phyloP scores from a whole-genome alignment of 140 eudicot species.

The Oenanthe javanica region DNA sequence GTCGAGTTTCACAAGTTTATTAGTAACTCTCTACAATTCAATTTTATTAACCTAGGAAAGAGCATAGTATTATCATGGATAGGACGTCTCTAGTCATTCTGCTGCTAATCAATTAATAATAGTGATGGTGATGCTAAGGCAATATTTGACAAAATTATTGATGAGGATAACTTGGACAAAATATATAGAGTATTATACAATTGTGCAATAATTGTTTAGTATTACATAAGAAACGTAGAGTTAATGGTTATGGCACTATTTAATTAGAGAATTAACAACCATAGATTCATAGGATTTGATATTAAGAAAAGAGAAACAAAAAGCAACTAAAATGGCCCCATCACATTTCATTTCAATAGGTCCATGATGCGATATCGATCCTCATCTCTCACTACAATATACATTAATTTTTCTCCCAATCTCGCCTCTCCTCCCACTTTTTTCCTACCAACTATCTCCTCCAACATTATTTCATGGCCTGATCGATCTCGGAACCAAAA shows the following conservation, averaged over 20 bases:
- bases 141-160: background rate
- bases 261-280: background rate
- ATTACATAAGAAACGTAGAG: background rate
- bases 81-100: conserved; percentile 1
- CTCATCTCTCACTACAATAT: conserved; percentile 14
- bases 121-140: background rate
- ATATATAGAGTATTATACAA: background rate
- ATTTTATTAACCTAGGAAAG: too few species aligned
- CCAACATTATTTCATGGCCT: conserved; percentile 5
- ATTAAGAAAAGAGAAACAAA: conserved; percentile 8
- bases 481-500: background rate
- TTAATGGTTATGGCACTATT: conserved; percentile 1
- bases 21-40: too few species aligned
- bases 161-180: background rate
- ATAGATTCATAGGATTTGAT: background rate
- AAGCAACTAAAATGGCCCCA: conserved; percentile 32
- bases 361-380: conserved; percentile 33
- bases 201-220: conserved; percentile 11
- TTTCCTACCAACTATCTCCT: conserved; percentile 6
- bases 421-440: background rate
- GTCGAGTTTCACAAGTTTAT: background rate
- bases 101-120: background rate
- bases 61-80: background rate
- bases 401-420: conserved; percentile 10
- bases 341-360: conserved; percentile 38